Conservation (phyloP, 2,329 filamentous ascomycete genomes). For the Aureobasidium musti region DNA sequence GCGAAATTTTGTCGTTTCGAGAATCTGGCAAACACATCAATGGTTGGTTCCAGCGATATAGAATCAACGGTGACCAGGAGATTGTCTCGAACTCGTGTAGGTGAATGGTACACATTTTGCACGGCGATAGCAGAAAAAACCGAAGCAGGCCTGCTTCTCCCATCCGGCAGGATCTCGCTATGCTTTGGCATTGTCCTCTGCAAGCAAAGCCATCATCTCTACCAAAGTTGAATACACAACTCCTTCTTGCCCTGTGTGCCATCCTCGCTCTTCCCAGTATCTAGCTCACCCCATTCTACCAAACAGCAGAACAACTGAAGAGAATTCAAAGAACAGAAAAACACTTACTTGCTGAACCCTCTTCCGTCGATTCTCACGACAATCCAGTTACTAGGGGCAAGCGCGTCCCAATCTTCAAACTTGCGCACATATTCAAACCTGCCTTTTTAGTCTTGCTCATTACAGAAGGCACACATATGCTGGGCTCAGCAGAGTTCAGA, state of each 20-base stretch:
- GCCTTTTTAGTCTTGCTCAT: background rate
- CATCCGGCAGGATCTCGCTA: too few species aligned
- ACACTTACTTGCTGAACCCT: conserved; percentile 83
- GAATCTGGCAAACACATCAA: conserved; percentile 56
- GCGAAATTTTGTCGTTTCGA: conserved; percentile 79
- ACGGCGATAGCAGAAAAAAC: background rate
- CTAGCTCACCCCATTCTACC: too few species aligned
- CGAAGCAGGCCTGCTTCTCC: background rate
- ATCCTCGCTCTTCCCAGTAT: too few species aligned
- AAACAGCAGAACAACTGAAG: too few species aligned
- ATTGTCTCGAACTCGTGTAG: background rate
- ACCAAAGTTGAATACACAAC: background rate
- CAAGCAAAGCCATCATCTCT: too few species aligned
- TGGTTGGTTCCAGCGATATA: background rate
- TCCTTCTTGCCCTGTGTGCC: too few species aligned
- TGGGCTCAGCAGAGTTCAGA: background rate
- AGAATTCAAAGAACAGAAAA: background rate
- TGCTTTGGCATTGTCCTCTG: too few species aligned
- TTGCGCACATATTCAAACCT: conserved; percentile 84
- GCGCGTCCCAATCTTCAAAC: conserved; percentile 78
- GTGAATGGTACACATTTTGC: background rate
- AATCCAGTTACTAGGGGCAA: conserved; percentile 93
- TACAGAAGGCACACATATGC: background rate
- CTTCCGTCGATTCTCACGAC: conserved; percentile 91
- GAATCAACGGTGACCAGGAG: background rate